Evolutionary conservation across 352 stramenopile species (phyloP), one percentile per base, ranked within the genome.

Genomic region (Globisporangium paddicum): DNA sequence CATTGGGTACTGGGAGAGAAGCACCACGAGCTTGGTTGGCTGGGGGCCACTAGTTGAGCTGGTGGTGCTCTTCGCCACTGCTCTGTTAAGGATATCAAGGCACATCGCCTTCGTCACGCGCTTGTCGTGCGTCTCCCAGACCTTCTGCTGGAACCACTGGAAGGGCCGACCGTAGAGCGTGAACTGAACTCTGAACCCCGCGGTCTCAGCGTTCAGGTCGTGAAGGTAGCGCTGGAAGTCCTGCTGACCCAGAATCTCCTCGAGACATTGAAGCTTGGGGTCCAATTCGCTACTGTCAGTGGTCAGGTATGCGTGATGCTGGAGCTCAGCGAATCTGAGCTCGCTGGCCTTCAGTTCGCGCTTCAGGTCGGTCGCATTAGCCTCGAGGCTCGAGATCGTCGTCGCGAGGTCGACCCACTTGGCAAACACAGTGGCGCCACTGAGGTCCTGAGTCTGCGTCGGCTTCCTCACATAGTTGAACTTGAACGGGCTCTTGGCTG

Each of bases 181-280:
- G 18, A 71, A 62, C 2, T 55, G 65, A 9, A 58, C 44, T 11
- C 77, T 67, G 2, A 90, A 53, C n/a, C 49, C 56, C 23, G 71
- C 60, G 0, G 81, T 52, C 48, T 88, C 63, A 0, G 40, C 9
- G 46, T 77, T 72, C 25, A 90, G 46, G 41, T 90, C 77, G 5
- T 42, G 25, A 0, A 67, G 66, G 58, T 88, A 90, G 3, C 58
- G 52, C 26, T 60, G 60, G 41, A 88, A 86, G 14, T 69, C 66
- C 3, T 48, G 18, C 14, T 23, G 42, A 0, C 80, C 80, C 1
- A 90, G 60, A n/a, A 90, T 68, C 48, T 82, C 75, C n/a, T 72
- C 55, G 5, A 90, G 51, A 44, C 74, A 75, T 13, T 77, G 76
- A 18, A 82, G 42, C 45, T 86, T 85, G 0, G 76, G 63, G 13